A percentile compares a stretch with the other conserved stretches of the same genome.
phyloP scores from a whole-genome alignment of 2,329 filamentous ascomycete species.

The Colletotrichum limetticola region DNA sequence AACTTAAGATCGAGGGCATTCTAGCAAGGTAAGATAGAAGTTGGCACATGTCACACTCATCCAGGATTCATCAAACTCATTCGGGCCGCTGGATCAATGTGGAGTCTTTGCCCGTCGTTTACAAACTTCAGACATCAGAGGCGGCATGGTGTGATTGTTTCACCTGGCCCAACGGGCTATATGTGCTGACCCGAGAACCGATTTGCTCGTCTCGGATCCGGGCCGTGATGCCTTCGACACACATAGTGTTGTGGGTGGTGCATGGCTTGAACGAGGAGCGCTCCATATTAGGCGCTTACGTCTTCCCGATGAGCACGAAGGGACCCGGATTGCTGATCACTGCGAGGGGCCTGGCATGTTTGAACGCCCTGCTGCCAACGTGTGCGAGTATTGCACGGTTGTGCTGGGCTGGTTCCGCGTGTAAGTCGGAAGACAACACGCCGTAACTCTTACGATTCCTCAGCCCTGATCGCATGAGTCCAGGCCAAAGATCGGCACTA shows the following conservation, averaged over 20 bases:
- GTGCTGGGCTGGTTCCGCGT: slow-evolving; percentile 47
- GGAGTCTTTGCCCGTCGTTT: background rate
- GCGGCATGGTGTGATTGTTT: too few relatives aligned
- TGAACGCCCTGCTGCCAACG: slow-evolving; percentile 41
- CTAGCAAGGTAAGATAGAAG: background rate
- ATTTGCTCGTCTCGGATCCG: slow-evolving; percentile 43
- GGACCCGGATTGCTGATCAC: slow-evolving; percentile 42
- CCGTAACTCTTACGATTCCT: background rate
- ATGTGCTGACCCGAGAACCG: slow-evolving; percentile 52
- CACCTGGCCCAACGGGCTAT: slow-evolving; percentile 40
- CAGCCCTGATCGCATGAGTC: slow-evolving; percentile 1
- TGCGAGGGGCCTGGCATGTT: slow-evolving; percentile 42
- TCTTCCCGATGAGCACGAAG: slow-evolving; percentile 45
- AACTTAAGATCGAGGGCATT: background rate
- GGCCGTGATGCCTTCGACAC: slow-evolving; percentile 50
- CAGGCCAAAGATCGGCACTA: slow-evolving; percentile 50
- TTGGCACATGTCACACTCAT: background rate
- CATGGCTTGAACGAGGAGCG: slow-evolving; percentile 47
- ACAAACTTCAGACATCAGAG: background rate
- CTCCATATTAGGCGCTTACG: slow-evolving; percentile 44
- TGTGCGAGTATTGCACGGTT: slow-evolving; percentile 38
- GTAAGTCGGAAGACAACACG: slow-evolving; percentile 40
- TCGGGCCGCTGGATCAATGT: background rate
- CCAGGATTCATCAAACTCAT: background rate
- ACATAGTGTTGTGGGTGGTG: slow-evolving; percentile 48